Percentiles rank a stretch among this genome's conserved stretches.
Evolutionary conservation across 495 filamentous ascomycete genomes (phyloP).

Genomic region (Neurospora sp.): DNA sequence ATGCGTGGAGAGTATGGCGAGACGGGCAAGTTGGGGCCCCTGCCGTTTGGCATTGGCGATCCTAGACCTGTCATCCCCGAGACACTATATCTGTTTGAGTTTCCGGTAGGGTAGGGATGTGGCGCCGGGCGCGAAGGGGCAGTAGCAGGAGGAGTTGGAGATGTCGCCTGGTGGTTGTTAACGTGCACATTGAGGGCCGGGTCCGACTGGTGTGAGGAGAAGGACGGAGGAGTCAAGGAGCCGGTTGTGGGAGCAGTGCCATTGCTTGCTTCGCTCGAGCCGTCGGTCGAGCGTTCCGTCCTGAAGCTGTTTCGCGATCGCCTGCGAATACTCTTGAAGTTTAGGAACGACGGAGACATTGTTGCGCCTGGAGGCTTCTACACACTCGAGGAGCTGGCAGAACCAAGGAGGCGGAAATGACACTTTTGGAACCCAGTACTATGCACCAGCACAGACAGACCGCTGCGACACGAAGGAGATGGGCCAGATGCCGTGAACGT

Average conservation of each 20-base stretch:
- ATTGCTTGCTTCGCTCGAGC: conserved; percentile 37
- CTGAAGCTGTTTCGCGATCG: conserved; percentile 59
- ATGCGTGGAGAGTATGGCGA: conserved; percentile 74
- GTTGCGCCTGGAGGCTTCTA: background rate
- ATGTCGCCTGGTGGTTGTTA: conserved; percentile 25
- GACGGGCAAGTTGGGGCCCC: conserved; percentile 43
- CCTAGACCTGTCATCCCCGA: conserved; percentile 45
- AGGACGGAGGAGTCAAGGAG: conserved; percentile 35
- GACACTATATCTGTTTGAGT: conserved; percentile 33
- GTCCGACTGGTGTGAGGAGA: conserved; percentile 31
- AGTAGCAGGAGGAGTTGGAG: conserved; percentile 24
- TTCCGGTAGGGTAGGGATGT: conserved; percentile 29
- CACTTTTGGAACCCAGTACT: background rate
- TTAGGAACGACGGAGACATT: conserved; percentile 57
- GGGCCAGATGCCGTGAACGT: background rate
- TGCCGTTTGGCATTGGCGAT: conserved; percentile 44
- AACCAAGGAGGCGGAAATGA: background rate
- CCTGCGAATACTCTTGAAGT: conserved; percentile 60
- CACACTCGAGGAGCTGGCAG: background rate
- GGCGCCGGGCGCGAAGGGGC: conserved; percentile 30
- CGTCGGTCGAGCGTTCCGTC: conserved; percentile 43
- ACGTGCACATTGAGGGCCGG: conserved; percentile 37
- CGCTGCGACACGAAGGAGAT: background rate
- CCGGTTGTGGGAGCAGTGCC: conserved; percentile 37
- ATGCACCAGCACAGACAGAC: background rate